Base-by-base conservation (phyloP, 2,329 filamentous ascomycete genomes). In the Ampelomyces quisqualis region DNA sequence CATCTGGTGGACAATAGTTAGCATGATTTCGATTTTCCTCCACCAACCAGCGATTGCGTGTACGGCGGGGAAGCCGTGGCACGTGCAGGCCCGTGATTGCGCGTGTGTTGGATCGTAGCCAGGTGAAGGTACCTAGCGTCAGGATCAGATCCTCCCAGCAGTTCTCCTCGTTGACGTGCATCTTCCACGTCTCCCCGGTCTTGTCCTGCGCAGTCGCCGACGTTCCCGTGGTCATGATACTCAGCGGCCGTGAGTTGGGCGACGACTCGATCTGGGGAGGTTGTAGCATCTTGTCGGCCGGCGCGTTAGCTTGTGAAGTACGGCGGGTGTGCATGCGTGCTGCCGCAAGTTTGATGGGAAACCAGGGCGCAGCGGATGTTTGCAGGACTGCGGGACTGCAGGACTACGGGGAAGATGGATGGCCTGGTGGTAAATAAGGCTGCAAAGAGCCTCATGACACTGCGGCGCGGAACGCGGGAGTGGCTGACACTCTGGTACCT, bases 71-170 rank as follows among this genome's bases (percentile, higher is more conserved):
- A n/a, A n/a, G n/a, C n/a, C n/a, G n/a, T n/a, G n/a, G n/a, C n/a
- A n/a, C n/a, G n/a, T n/a, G n/a, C n/a, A n/a, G n/a, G n/a, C n/a
- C n/a, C n/a, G n/a, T n/a, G n/a, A n/a, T n/a, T n/a, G n/a, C n/a
- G n/a, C n/a, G n/a, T n/a, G n/a, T n/a, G 6, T n/a, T 24, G n/a
- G 22, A 23, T 7, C 21, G 14, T 31, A 24, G 19, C 38, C 14
- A 33, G 19, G 21, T 38, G 33, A 26, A 62, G 63, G 4, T 64
- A 69, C 65, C 65, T 34, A 74, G 55, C 1, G 73, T 73, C 37
- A 76, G 52, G 28, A 76, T 75, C 23, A 71, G 67, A 37, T 73
- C 71, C 36, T 73, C 68, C 73, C 73, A 76, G 30, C 73, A 67
- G 53, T 74, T 73, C 14, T 72, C 63, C 14, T 56, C 49, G 27